A percentile compares a stretch with the other conserved stretches of the same genome.
These are phyloP conservation scores for Sclerotinia borealis DNA, from an alignment of 2,329 filamentous ascomycete genomes.

Conservation along the genomic window DNA sequence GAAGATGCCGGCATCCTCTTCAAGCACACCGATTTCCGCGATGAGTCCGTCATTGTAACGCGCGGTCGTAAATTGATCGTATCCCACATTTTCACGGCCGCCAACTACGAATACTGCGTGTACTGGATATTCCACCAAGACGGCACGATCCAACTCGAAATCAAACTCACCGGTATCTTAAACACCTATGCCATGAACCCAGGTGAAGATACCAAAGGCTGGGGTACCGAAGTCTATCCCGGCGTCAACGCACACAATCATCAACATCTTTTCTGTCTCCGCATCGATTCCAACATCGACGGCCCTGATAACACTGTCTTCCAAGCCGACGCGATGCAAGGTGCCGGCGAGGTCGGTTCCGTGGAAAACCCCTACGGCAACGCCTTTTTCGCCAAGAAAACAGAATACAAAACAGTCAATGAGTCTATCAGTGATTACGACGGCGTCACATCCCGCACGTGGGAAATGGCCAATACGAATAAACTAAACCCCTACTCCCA, in stretches of 20 bases:
- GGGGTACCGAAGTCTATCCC: constrained; percentile 88
- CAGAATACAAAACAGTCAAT: constrained; percentile 64
- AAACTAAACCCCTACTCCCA: constrained; percentile 81
- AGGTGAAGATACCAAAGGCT: constrained; percentile 75
- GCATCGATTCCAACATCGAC: constrained; percentile 81
- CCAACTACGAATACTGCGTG: constrained; percentile 88
- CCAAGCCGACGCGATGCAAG: constrained; percentile 68
- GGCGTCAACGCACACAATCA: constrained; percentile 93
- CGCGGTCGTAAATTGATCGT: constrained; percentile 80
- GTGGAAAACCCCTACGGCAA: constrained; percentile 84
- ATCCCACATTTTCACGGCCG: constrained; percentile 89
- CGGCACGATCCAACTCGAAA: constrained; percentile 84
- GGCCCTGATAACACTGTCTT: constrained; percentile 80
- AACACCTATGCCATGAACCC: constrained; percentile 83
- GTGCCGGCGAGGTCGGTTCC: constrained; percentile 70
- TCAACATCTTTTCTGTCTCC: constrained; percentile 89
- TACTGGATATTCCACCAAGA: constrained; percentile 93
- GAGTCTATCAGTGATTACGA: constrained; percentile 75
- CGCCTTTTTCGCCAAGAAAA: constrained; percentile 81
- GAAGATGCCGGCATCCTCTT: constrained; percentile 88
- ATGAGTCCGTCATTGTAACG: constrained; percentile 80
- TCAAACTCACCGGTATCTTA: constrained; percentile 85
- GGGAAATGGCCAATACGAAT: constrained; percentile 84
- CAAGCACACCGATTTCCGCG: constrained; percentile 91
- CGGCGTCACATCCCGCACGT: constrained; percentile 70